phyloP scores from a whole-genome alignment of 352 stramenopile species.

The Albugo laibachii region DNA sequence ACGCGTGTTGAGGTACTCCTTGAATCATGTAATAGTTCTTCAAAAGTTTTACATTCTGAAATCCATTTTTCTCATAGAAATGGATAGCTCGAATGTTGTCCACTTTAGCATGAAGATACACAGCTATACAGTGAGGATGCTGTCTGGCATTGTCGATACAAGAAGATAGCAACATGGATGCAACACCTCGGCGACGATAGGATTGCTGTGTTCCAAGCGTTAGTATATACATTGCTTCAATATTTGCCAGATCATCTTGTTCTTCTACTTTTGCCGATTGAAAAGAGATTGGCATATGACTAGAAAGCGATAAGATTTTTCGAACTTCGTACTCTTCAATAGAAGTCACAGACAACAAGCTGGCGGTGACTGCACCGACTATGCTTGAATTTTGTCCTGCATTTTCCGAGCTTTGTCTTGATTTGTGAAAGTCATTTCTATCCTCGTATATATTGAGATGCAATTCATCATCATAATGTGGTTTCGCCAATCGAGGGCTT shows the following conservation, averaged over 20 bases:
- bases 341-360: conserved; percentile 51
- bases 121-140: conserved; percentile 63
- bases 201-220: neutral
- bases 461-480: conserved; percentile 9
- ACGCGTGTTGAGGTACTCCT: conserved; percentile 53
- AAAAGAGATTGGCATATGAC: conserved; percentile 81
- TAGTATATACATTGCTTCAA: conserved; percentile 1
- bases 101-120: conserved; percentile 95
- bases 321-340: conserved; percentile 72
- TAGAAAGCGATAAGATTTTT: conserved; percentile 94
- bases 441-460: conserved; percentile 11
- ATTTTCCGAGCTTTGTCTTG: conserved; percentile 8
- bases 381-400: conserved; percentile 14
- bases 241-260: conserved; percentile 69
- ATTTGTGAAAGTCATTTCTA: conserved; percentile 1
- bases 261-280: conserved; percentile 24
- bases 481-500: neutral
- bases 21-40: conserved; percentile 82
- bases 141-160: neutral
- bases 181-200: neutral
- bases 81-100: conserved; percentile 86
- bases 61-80: conserved; percentile 95
- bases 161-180: neutral
- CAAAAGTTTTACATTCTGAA: conserved; percentile 83
- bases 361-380: conserved; percentile 81